Percentiles rank a stretch among this genome's conserved stretches.
These are phyloP conservation scores for Silene latifolia DNA, from an alignment of 148 eudicot species.

Conservation along the genomic window DNA sequence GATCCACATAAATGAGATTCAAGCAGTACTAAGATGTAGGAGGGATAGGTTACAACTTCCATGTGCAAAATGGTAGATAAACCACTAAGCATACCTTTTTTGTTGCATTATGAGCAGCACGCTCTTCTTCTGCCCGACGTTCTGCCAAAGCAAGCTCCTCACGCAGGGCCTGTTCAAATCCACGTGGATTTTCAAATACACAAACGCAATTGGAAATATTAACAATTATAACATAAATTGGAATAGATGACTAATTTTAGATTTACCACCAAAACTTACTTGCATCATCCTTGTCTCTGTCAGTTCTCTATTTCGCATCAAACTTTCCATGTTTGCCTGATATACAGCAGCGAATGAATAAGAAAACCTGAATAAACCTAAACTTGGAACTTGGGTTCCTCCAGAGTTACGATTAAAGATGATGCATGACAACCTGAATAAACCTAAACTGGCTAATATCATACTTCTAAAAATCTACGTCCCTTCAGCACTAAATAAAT, in stretches of 20 bases:
- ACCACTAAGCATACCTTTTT: slow-evolving; percentile 53
- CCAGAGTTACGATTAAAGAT: slow-evolving; percentile 5
- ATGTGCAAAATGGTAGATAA: slow-evolving; percentile 1
- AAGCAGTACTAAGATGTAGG: background rate
- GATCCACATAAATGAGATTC: slow-evolving; percentile 19
- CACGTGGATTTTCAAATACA: background rate
- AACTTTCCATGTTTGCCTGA: slow-evolving; percentile 92
- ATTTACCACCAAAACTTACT: slow-evolving; percentile 46
- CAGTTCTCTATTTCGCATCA: slow-evolving; percentile 91
- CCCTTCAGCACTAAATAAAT: background rate
- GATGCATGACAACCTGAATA: background rate
- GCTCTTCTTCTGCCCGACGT: slow-evolving; percentile 95
- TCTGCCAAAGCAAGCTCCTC: slow-evolving; percentile 92
- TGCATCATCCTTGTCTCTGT: slow-evolving; percentile 99
- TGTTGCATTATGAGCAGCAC: slow-evolving; percentile 84
- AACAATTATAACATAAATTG: background rate
- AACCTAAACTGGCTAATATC: background rate
- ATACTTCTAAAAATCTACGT: background rate
- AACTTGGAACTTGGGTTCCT: background rate
- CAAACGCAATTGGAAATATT: background rate
- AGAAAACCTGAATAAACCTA: slow-evolving; percentile 4
- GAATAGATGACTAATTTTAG: slow-evolving; percentile 5
- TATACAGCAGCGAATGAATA: slow-evolving; percentile 15
- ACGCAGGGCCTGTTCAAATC: slow-evolving; percentile 57
- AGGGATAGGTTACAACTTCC: background rate